Conservation (phyloP, 495 filamentous ascomycete genomes). For the Penicillium dipodomyicola region DNA sequence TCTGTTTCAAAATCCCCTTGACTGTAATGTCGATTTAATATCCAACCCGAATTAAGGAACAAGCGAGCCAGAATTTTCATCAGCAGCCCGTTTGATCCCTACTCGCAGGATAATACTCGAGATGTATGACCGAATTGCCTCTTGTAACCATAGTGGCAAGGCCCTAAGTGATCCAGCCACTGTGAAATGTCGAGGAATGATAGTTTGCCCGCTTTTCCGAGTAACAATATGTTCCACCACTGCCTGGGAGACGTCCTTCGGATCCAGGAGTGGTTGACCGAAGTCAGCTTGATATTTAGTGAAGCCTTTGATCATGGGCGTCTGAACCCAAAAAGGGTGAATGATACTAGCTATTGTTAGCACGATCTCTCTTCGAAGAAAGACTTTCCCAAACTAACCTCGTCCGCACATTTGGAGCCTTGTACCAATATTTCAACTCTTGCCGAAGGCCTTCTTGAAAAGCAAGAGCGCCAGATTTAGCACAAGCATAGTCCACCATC, state of each 20-base stretch:
- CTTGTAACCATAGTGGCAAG: slow-evolving; percentile 18
- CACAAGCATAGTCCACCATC: slow-evolving; percentile 42
- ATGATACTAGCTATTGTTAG: slow-evolving; percentile 17
- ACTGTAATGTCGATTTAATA: not conserved
- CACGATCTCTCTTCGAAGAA: not conserved
- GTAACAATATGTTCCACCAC: slow-evolving; percentile 53
- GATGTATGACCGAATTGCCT: slow-evolving; percentile 12
- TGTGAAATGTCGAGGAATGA: slow-evolving; percentile 11
- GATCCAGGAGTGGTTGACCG: slow-evolving; percentile 48
- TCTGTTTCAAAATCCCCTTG: not conserved
- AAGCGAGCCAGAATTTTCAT: not conserved
- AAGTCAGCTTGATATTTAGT: slow-evolving; percentile 50
- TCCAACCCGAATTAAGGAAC: not conserved
- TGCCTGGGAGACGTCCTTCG: slow-evolving; percentile 56
- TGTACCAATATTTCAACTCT: slow-evolving; percentile 26
- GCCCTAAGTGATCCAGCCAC: slow-evolving; percentile 4
- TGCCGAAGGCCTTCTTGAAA: slow-evolving; percentile 43
- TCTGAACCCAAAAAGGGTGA: slow-evolving; percentile 49
- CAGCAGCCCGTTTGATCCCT: not conserved
- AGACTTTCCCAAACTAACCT: slow-evolving; percentile 14
- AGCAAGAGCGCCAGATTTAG: slow-evolving; percentile 47
- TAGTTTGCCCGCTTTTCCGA: slow-evolving; percentile 47
- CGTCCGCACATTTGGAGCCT: slow-evolving; percentile 25
- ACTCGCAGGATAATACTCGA: slow-evolving; percentile 11
- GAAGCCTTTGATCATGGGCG: slow-evolving; percentile 56